These are phyloP conservation scores for Pythium plurisporium DNA, from an alignment of 352 stramenopile genomes.

Conservation along the genomic window DNA sequence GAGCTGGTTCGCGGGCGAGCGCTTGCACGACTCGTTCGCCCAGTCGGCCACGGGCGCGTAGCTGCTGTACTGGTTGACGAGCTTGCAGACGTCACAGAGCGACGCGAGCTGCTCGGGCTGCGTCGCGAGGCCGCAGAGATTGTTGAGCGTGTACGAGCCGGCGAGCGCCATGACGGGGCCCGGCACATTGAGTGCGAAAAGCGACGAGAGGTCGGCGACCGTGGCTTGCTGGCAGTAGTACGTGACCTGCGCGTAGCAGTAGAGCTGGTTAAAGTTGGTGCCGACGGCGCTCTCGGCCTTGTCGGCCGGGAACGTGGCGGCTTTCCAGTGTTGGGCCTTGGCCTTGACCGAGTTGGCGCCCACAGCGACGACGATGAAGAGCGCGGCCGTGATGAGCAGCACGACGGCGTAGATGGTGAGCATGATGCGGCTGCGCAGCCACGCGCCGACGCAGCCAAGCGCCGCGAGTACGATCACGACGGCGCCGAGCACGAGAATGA, in stretches of 20 bases:
- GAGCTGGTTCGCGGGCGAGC: slow-evolving; percentile 45
- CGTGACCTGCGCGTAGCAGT: slow-evolving; percentile 74
- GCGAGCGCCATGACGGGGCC: slow-evolving; percentile 34
- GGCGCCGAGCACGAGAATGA: slow-evolving; percentile 62
- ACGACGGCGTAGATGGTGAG: slow-evolving; percentile 66
- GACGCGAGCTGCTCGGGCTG: slow-evolving; percentile 41
- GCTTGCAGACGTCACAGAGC: slow-evolving; percentile 57
- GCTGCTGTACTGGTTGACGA: slow-evolving; percentile 45
- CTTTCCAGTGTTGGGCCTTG: slow-evolving; percentile 48
- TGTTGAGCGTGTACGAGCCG: slow-evolving; percentile 55
- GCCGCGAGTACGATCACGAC: slow-evolving; percentile 60
- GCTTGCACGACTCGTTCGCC: slow-evolving; percentile 50
- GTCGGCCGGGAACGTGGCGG: slow-evolving; percentile 37
- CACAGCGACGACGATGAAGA: slow-evolving; percentile 67
- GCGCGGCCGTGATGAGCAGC: slow-evolving; percentile 45
- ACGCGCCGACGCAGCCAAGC: slow-evolving; percentile 68
- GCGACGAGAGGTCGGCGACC: slow-evolving; percentile 11
- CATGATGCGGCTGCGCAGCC: slow-evolving; percentile 62
- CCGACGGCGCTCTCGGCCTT: slow-evolving; percentile 44
- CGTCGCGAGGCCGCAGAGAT: slow-evolving; percentile 34
- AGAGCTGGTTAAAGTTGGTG: slow-evolving; percentile 74
- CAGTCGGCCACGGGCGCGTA: slow-evolving; percentile 69
- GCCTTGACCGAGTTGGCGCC: slow-evolving; percentile 49
- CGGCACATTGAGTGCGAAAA: slow-evolving; percentile 20
- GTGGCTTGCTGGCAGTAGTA: slow-evolving; percentile 57